Evolutionary conservation across 1,139 yeast species (phyloP).

Genomic region (Magnusiomyces magnusii): DNA sequence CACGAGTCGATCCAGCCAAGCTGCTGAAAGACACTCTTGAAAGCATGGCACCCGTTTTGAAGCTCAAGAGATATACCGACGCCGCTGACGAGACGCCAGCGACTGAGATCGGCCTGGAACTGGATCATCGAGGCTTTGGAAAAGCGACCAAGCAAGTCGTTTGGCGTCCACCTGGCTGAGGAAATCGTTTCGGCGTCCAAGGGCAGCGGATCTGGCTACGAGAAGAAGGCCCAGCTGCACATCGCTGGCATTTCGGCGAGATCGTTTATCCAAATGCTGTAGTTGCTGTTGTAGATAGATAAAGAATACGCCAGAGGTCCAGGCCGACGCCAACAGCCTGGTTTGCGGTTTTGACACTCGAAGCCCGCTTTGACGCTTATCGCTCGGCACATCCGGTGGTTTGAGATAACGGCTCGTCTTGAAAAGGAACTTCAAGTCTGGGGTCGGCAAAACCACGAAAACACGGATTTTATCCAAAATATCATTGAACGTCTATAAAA

Average conservation of each 20-base stretch:
- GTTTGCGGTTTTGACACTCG: too few relatives aligned
- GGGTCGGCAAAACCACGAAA: too few relatives aligned
- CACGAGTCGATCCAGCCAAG: conserved; percentile 68
- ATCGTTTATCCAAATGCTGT: conserved; percentile 31
- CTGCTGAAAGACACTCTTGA: conserved; percentile 70
- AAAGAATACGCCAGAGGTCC: too few relatives aligned
- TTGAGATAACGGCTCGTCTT: too few relatives aligned
- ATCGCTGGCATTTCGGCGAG: conserved; percentile 59
- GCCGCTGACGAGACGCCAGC: conserved; percentile 74
- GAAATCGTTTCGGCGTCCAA: conserved; percentile 71
- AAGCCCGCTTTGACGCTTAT: too few relatives aligned
- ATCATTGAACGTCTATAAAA: too few relatives aligned
- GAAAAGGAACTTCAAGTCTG: too few relatives aligned
- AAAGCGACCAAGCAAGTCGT: conserved; percentile 71
- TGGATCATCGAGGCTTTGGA: conserved; percentile 87
- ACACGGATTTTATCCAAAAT: too few relatives aligned
- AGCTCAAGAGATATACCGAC: conserved; percentile 71
- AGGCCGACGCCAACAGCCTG: too few relatives aligned
- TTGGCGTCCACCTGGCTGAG: conserved; percentile 83
- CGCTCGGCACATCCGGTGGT: too few relatives aligned
- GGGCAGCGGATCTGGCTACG: conserved; percentile 79
- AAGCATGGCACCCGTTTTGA: conserved; percentile 76
- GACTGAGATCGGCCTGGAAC: conserved; percentile 75
- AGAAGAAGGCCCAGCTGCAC: conserved; percentile 76
- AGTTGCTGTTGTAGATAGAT: too few relatives aligned